These are phyloP conservation scores for Zygoascus meyerae DNA, from an alignment of 1,139 yeast genomes.

Conservation along the genomic window DNA sequence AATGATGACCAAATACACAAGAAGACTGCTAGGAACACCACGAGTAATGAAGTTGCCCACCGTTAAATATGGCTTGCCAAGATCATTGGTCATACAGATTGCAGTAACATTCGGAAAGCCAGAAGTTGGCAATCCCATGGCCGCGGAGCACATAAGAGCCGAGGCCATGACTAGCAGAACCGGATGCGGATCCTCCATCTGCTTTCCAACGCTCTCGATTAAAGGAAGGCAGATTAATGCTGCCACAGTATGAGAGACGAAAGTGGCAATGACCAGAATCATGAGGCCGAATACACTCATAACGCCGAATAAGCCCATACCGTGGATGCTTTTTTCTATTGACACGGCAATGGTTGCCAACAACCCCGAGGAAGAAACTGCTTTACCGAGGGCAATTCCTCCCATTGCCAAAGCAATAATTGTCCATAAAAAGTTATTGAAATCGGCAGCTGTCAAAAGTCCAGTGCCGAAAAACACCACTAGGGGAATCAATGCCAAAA, in stretches of 20 bases:
- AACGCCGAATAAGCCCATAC: slow-evolving; percentile 61
- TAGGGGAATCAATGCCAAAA: slow-evolving; percentile 78
- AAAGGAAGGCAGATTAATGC: slow-evolving; percentile 86
- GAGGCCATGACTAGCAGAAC: slow-evolving; percentile 73
- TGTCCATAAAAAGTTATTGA: slow-evolving; percentile 91
- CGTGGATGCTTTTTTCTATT: slow-evolving; percentile 52
- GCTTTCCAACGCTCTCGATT: slow-evolving; percentile 78
- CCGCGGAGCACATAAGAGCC: slow-evolving; percentile 80
- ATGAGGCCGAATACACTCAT: slow-evolving; percentile 71
- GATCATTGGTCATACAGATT: slow-evolving; percentile 82
- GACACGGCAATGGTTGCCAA: slow-evolving; percentile 67
- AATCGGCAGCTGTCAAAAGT: slow-evolving; percentile 72
- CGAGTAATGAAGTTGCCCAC: slow-evolving; percentile 78
- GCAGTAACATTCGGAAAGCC: slow-evolving; percentile 98
- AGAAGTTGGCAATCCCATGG: slow-evolving; percentile 94
- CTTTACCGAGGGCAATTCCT: slow-evolving; percentile 88
- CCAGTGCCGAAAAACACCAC: slow-evolving; percentile 86
- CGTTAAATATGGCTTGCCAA: slow-evolving; percentile 78
- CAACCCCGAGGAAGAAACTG: slow-evolving; percentile 82
- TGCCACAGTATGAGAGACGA: slow-evolving; percentile 93
- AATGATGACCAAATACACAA: slow-evolving; percentile 62
- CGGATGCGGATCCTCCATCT: slow-evolving; percentile 64
- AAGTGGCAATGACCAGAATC: slow-evolving; percentile 79
- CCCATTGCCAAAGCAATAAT: slow-evolving; percentile 95
- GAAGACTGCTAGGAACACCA: slow-evolving; percentile 80